phyloP scores from a whole-genome alignment of 169 alveolate genomes.

The Cryptosporidium felis region DNA sequence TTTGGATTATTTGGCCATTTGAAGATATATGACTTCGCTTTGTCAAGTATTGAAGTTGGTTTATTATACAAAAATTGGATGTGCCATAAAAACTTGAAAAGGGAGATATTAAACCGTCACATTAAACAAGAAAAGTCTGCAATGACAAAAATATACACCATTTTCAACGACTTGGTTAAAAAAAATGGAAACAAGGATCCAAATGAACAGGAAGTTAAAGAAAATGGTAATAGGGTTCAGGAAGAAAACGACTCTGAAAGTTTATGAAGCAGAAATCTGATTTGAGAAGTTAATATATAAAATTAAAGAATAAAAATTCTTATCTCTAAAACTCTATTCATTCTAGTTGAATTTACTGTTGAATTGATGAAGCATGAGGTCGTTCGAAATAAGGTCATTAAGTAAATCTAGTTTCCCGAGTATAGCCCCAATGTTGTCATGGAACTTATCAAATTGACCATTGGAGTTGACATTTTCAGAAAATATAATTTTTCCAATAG shows the following conservation, averaged over 20 bases:
- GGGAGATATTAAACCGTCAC: conserved; percentile 51
- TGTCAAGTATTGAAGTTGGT: conserved; percentile 46
- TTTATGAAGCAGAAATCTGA: too few species aligned
- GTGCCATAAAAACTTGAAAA: conserved; percentile 33
- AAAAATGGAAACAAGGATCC: neutral
- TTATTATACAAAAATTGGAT: conserved; percentile 53
- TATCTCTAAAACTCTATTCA: neutral
- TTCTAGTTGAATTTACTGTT: neutral
- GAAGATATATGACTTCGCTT: conserved; percentile 60
- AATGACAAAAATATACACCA: conserved; percentile 37
- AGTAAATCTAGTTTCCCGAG: conserved; percentile 38
- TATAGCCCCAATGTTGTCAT: conserved; percentile 6
- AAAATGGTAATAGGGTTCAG: too few species aligned
- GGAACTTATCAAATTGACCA: conserved; percentile 17
- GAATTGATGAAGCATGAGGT: conserved; percentile 51
- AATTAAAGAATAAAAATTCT: too few species aligned
- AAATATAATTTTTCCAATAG: conserved; percentile 1
- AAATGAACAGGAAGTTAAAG: too few species aligned
- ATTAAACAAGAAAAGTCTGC: conserved; percentile 56
- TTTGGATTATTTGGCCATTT: conserved; percentile 69
- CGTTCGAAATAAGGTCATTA: conserved; percentile 53
- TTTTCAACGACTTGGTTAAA: neutral
- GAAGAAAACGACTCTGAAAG: too few species aligned
- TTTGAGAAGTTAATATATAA: neutral
- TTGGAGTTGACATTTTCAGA: neutral